These are phyloP conservation scores for Lasiosphaeria ovina DNA, from an alignment of 495 filamentous ascomycete genomes.

Conservation along the genomic window DNA sequence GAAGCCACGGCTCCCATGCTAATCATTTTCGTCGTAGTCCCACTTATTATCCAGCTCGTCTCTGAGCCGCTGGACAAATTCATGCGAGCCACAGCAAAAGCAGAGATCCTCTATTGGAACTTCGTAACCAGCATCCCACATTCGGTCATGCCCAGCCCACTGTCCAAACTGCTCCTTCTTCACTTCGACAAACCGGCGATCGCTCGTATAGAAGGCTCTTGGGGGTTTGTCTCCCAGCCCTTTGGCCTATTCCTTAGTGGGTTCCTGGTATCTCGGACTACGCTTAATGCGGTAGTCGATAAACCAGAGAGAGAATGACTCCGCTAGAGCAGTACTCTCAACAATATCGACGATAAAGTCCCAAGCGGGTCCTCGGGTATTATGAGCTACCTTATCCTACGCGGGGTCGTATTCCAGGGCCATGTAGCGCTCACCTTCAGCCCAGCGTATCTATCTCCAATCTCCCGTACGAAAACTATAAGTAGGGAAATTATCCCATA, in stretches of 20 bases:
- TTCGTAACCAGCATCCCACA: no score
- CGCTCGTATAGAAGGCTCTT: constrained; percentile 12
- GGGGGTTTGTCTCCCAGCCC: neutral
- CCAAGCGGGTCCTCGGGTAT: neutral
- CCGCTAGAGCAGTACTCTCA: neutral
- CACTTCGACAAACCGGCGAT: constrained; percentile 16
- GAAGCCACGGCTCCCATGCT: neutral
- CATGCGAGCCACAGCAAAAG: neutral
- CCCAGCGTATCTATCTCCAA: neutral
- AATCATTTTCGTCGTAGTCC: no score
- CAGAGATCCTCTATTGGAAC: neutral
- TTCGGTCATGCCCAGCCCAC: constrained; percentile 5
- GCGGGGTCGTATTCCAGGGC: constrained; percentile 16
- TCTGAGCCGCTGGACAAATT: constrained; percentile 7
- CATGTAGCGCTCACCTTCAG: constrained; percentile 4
- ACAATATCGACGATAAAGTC: neutral
- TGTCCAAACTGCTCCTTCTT: neutral
- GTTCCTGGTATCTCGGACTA: constrained; percentile 6
- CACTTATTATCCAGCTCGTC: neutral
- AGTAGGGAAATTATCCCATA: constrained; percentile 6
- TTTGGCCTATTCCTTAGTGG: neutral
- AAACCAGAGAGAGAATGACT: constrained; percentile 9
- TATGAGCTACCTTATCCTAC: constrained; percentile 2
- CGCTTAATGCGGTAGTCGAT: constrained; percentile 17
- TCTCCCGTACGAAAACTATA: neutral